Percentiles rank a stretch among this genome's conserved stretches.
These are phyloP conservation scores for Fraxinus baroniana DNA, from an alignment of 305 asterid species.

Conservation along the genomic window DNA sequence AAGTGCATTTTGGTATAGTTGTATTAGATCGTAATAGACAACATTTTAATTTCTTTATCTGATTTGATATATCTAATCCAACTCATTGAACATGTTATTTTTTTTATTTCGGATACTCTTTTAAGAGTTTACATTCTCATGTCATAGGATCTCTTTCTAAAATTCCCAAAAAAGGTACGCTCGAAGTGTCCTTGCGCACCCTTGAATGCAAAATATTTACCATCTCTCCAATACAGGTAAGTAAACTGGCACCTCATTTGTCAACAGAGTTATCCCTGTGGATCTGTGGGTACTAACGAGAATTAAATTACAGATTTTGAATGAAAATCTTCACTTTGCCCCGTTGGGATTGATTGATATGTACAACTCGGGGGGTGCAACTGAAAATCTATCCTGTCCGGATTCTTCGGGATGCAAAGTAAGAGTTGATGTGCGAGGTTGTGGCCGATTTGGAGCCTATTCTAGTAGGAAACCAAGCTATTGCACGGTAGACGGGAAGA, in stretches of 20 bases:
- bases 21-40: background rate
- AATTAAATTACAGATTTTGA: constrained; percentile 21
- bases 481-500: constrained; percentile 34
- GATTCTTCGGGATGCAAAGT: constrained; percentile 19
- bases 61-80: background rate
- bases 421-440: constrained; percentile 35
- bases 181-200: constrained; percentile 35
- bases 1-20: background rate
- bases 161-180: constrained; percentile 20
- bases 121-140: background rate
- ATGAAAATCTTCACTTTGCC: constrained; percentile 31
- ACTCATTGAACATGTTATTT: background rate
- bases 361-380: constrained; percentile 47
- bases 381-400: constrained; percentile 21
- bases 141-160: constrained; percentile 37
- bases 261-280: background rate
- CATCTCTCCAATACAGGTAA: constrained; percentile 44
- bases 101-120: background rate
- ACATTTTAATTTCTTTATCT: background rate
- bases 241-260: constrained; percentile 3
- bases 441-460: constrained; percentile 52
- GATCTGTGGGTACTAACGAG: background rate
- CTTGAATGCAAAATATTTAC: constrained; percentile 44
- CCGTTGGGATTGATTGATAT: constrained; percentile 45
- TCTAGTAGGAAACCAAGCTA: constrained; percentile 36